phyloP scores from a whole-genome alignment of 495 filamentous ascomycete genomes.

The Terfezia claveryi region DNA sequence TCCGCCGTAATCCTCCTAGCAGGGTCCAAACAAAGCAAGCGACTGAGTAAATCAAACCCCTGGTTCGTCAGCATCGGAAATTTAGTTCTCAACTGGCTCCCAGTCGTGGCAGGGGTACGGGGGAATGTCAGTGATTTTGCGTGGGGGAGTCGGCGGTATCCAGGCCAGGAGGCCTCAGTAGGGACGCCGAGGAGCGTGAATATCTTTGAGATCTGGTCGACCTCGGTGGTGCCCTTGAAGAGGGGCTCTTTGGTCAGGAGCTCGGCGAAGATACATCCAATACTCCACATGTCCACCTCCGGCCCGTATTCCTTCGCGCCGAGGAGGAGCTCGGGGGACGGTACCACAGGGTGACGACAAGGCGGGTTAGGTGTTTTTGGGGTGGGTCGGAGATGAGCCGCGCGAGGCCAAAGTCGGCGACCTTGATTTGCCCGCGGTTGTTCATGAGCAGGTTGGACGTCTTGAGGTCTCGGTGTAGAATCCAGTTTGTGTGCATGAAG shows the following conservation, averaged over 20 bases:
- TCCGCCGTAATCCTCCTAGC: slow-evolving; percentile 41
- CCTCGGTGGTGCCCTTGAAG: slow-evolving; percentile 82
- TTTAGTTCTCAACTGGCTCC: slow-evolving; percentile 36
- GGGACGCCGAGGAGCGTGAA: slow-evolving; percentile 84
- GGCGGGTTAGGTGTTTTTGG: slow-evolving; percentile 55
- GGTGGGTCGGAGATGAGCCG: slow-evolving; percentile 60
- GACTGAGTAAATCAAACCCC: slow-evolving; percentile 44
- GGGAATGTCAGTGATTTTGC: slow-evolving; percentile 58
- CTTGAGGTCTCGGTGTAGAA: slow-evolving; percentile 91
- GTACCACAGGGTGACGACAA: slow-evolving; percentile 97
- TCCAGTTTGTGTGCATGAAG: slow-evolving; percentile 78
- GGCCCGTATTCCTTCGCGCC: slow-evolving; percentile 54
- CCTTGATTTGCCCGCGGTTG: slow-evolving; percentile 86
- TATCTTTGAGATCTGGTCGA: slow-evolving; percentile 62
- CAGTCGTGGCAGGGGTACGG: slow-evolving; percentile 3
- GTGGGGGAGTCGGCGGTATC: slow-evolving; percentile 72
- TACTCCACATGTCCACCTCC: slow-evolving; percentile 82
- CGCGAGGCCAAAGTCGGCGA: slow-evolving; percentile 96
- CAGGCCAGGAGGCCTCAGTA: slow-evolving; percentile 65
- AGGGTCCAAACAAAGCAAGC: slow-evolving; percentile 57
- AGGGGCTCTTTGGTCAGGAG: slow-evolving; percentile 64
- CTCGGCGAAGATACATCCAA: slow-evolving; percentile 93
- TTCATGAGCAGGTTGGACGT: slow-evolving; percentile 88
- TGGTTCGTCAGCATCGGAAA: slow-evolving; percentile 66
- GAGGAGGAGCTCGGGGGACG: slow-evolving; percentile 77